phyloP scores from a whole-genome alignment of 768 basidiomycete species.

The Podaxis sp. region DNA sequence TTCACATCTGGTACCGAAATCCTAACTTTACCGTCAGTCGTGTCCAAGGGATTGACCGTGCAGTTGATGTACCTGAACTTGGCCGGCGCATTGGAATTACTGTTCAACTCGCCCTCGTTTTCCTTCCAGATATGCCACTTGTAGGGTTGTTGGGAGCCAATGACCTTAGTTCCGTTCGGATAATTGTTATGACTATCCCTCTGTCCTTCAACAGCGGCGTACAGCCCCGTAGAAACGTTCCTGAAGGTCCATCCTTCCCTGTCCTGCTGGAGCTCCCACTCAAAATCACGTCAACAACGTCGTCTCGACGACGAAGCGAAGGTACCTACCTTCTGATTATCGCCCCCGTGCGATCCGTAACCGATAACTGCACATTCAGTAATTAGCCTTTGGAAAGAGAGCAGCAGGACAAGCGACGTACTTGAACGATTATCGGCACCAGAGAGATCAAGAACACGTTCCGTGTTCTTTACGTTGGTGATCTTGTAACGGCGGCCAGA shows the following conservation, averaged over 20 bases:
- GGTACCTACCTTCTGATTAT: conserved; percentile 40
- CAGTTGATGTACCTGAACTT: conserved; percentile 26
- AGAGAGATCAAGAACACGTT: conserved; percentile 3
- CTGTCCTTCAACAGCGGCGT: conserved; percentile 26
- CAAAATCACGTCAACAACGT: neutral
- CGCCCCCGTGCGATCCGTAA: conserved; percentile 23
- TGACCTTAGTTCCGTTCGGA: conserved; percentile 29
- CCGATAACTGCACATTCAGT: neutral
- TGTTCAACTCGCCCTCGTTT: conserved; percentile 15
- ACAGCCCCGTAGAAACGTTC: conserved; percentile 31
- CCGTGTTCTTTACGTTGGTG: neutral
- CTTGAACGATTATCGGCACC: conserved; percentile 6
- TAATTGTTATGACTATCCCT: conserved; percentile 13
- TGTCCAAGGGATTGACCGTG: neutral
- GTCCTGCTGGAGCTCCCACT: conserved; percentile 36
- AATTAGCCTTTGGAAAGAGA: neutral
- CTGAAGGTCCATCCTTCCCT: conserved; percentile 30
- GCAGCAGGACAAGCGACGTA: neutral
- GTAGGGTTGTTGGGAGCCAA: conserved; percentile 26
- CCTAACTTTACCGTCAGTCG: conserved; percentile 23
- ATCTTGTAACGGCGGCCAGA: neutral
- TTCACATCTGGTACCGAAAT: conserved; percentile 35
- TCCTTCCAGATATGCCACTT: conserved; percentile 42
- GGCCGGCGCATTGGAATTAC: neutral
- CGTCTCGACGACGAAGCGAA: neutral